Conservation (phyloP, 2,329 filamentous ascomycete species). For the Fusarium annulatum region DNA sequence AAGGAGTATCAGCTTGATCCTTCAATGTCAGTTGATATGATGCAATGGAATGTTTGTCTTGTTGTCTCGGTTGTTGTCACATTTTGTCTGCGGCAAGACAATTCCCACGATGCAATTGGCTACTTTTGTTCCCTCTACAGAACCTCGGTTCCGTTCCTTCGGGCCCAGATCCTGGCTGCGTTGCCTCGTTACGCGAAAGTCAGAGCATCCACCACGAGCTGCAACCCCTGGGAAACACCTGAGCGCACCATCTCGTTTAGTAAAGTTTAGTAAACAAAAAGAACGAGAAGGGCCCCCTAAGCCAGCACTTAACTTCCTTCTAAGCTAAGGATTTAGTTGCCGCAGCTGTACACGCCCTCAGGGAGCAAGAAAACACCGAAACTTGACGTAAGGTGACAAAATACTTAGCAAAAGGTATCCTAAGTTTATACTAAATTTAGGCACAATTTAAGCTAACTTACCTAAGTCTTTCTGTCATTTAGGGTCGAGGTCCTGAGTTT, state of each 20-base stretch:
- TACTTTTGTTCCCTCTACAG: not conserved
- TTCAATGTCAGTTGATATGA: not conserved
- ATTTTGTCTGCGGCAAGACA: not conserved
- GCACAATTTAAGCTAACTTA: too few species aligned
- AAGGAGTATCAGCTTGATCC: not conserved
- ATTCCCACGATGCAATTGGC: not conserved
- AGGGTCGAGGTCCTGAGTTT: too few species aligned
- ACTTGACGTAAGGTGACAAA: too few species aligned
- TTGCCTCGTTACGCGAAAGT: not conserved
- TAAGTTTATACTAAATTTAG: too few species aligned
- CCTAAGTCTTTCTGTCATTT: too few species aligned
- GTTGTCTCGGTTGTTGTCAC: not conserved
- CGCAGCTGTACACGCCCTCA: not conserved
- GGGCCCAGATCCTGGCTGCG: slow-evolving; percentile 12
- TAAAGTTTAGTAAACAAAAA: not conserved
- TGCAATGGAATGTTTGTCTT: not conserved
- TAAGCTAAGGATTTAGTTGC: not conserved
- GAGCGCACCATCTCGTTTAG: not conserved
- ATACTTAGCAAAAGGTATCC: too few species aligned
- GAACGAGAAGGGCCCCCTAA: not conserved
- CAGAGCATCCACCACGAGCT: not conserved
- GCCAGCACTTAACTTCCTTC: not conserved
- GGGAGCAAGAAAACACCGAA: too few species aligned
- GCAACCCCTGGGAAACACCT: not conserved
- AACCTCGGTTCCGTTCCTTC: slow-evolving; percentile 19